Conservation (phyloP, 2,329 filamentous ascomycete species). For the Chaetomiaceae sp. region DNA sequence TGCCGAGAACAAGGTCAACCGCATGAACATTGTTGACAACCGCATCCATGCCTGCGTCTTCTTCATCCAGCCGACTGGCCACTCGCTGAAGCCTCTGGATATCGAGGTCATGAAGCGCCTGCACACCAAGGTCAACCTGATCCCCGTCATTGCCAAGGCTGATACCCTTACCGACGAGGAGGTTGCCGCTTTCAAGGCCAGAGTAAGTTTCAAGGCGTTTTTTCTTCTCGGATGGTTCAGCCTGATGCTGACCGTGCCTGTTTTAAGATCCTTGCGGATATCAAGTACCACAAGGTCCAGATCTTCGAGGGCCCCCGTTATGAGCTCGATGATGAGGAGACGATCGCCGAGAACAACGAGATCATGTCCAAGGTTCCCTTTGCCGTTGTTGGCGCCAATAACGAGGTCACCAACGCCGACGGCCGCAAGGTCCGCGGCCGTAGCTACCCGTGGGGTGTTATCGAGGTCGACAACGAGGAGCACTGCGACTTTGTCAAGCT, state of each 20-base stretch:
- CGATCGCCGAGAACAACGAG: slow-evolving; percentile 98
- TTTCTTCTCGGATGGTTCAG: background rate
- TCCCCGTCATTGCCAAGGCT: slow-evolving; percentile 97
- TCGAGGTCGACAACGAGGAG: slow-evolving; percentile 99
- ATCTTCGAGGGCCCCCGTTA: slow-evolving; percentile 99
- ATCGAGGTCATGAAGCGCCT: slow-evolving; percentile 99
- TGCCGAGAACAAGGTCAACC: slow-evolving; percentile 99
- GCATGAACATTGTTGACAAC: slow-evolving; percentile 99
- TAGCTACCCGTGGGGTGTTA: slow-evolving; percentile 95
- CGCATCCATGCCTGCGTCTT: slow-evolving; percentile 98
- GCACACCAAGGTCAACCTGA: slow-evolving; percentile 99
- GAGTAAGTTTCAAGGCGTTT: slow-evolving; percentile 57
- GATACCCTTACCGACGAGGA: slow-evolving; percentile 98
- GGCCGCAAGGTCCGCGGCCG: slow-evolving; percentile 94
- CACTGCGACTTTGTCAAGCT: slow-evolving; percentile 99
- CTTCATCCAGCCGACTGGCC: slow-evolving; percentile 98
- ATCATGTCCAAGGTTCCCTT: slow-evolving; percentile 99
- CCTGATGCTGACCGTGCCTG: slow-evolving; percentile 12
- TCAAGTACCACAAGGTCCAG: slow-evolving; percentile 94
- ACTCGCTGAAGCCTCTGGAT: slow-evolving; percentile 96
- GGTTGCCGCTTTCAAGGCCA: slow-evolving; percentile 88
- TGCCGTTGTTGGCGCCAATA: slow-evolving; percentile 93
- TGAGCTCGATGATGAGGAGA: slow-evolving; percentile 98
- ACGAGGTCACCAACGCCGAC: slow-evolving; percentile 85
- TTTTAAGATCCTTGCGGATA: slow-evolving; percentile 84